Percentiles rank a stretch among this genome's conserved stretches.
Conservation (phyloP, 2,329 filamentous ascomycete genomes). For the Dothiorella sarmentorum region DNA sequence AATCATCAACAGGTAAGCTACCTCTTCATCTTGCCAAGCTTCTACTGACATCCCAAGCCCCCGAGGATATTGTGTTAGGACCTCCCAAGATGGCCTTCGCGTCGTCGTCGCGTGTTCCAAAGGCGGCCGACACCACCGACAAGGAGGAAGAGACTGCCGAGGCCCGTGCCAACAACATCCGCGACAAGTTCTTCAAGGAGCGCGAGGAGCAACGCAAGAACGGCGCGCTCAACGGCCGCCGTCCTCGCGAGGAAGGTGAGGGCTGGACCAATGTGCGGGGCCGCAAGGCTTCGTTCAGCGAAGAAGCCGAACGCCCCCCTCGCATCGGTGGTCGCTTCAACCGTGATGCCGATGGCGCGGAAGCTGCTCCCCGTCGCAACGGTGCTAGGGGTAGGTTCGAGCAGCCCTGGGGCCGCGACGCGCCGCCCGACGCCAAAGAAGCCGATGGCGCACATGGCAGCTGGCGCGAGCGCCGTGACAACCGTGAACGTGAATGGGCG, state of each 20-base stretch:
- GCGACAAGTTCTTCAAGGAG: constrained; percentile 42
- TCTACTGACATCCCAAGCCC: constrained; percentile 46
- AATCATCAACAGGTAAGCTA: constrained; percentile 45
- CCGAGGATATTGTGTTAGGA: constrained; percentile 81
- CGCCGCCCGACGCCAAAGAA: constrained; percentile 40
- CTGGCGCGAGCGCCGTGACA: constrained; percentile 51
- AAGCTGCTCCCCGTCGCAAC: constrained; percentile 58
- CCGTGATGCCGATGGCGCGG: constrained; percentile 48
- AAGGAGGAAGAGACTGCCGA: constrained; percentile 39
- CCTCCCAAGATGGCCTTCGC: constrained; percentile 81
- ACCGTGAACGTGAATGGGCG: constrained; percentile 56
- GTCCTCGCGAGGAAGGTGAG: constrained; percentile 56
- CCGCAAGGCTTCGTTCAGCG: constrained; percentile 65
- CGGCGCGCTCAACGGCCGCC: constrained; percentile 36
- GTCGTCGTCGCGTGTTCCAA: constrained; percentile 63
- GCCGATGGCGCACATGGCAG: constrained; percentile 55
- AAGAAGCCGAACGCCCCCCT: constrained; percentile 68
- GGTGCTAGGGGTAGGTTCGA: constrained; percentile 65
- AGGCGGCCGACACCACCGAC: constrained; percentile 35
- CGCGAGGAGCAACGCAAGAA: constrained; percentile 37
- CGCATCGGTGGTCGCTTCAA: constrained; percentile 47
- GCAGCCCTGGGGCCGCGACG: constrained; percentile 67
- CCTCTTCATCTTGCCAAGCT: background rate
- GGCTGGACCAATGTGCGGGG: constrained; percentile 73
- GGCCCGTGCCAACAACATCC: constrained; percentile 24